Base-by-base conservation (phyloP, 1,284 basidiomycete genomes). In the Apiotrichum sp. region DNA sequence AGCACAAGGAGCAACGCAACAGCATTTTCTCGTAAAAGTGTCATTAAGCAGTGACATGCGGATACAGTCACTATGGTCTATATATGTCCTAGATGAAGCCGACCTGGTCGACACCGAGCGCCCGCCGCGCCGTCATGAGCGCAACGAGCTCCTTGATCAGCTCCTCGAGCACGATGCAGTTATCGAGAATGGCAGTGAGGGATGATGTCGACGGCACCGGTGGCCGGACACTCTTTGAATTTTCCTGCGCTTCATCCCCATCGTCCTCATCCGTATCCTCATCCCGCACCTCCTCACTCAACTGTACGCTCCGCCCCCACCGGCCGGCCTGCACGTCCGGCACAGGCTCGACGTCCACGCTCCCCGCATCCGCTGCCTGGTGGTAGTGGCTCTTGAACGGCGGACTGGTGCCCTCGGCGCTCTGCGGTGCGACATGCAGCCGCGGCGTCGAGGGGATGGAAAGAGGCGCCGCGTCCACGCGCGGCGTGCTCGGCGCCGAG, bases 151-250 rank as follows among this genome's bases (percentile, higher is more conserved):
- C 95, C 78, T 98, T 96, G 66, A 98, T 86, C 57, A 87, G 87
- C 76, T 98, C 95, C 75, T 98, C 93, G 59, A 98, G 74, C 50
- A 98, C 85, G 22, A 98, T 91, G 32, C 93, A 87, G 69, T 98
- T 98, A 73, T 98, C 96, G 66, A 98, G 77, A 55, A 96, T 72
- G 62, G 84, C 85, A 34, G 55, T 22, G 9, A 35, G 29, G 3
- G 47, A 33, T 14, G 47, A 31, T 29, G 38, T 22, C 14, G 29
- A 16, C 10, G 47, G 47, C 5, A 42, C 31, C 29, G n/a, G 40
- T 7, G n/a, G 14, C 14, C 6, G 34, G 14, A 34, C 14, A 62
- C 32, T 6, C 50, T 61, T 50, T 57, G 49, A n/a, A n/a, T 43
- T 43, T 13, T 42, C 10, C 2, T 14, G 39, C 16, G 40, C 22